Evolutionary conservation across 441 rosid genomes (phyloP).

Genomic region (Hura crepitans): DNA sequence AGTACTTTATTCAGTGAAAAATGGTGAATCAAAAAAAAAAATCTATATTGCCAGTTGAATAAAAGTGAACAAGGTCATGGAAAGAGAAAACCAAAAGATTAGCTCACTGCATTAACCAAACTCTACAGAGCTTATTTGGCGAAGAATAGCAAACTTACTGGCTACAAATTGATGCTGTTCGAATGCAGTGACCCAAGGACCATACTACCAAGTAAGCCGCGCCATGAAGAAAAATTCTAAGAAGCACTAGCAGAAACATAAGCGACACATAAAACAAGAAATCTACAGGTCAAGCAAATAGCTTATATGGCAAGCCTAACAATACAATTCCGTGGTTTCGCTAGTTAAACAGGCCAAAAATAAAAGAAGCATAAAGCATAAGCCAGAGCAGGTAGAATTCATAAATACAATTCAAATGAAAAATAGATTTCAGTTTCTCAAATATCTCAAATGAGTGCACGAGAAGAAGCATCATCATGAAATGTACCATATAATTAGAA

Average conservation of each 20-base stretch:
- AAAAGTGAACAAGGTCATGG: not conserved
- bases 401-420: no score
- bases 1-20: slow-evolving; percentile 1
- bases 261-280: not conserved
- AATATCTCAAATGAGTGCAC: no score
- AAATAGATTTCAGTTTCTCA: no score
- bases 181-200: slow-evolving; percentile 28
- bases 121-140: no score
- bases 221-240: slow-evolving; percentile 26
- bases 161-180: slow-evolving; percentile 97
- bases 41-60: not conserved
- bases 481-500: no score
- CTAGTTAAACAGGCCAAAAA: not conserved
- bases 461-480: no score
- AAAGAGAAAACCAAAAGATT: not conserved
- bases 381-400: not conserved
- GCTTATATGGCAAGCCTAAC: not conserved
- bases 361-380: not conserved
- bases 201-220: slow-evolving; percentile 20
- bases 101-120: not conserved
- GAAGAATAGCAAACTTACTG: slow-evolving; percentile 48
- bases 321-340: no score
- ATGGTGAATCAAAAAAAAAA: not conserved
- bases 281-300: slow-evolving; percentile 15
- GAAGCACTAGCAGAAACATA: slow-evolving; percentile 10